phyloP scores from a whole-genome alignment of 2,329 filamentous ascomycete genomes.

The Onygenales sp. region DNA sequence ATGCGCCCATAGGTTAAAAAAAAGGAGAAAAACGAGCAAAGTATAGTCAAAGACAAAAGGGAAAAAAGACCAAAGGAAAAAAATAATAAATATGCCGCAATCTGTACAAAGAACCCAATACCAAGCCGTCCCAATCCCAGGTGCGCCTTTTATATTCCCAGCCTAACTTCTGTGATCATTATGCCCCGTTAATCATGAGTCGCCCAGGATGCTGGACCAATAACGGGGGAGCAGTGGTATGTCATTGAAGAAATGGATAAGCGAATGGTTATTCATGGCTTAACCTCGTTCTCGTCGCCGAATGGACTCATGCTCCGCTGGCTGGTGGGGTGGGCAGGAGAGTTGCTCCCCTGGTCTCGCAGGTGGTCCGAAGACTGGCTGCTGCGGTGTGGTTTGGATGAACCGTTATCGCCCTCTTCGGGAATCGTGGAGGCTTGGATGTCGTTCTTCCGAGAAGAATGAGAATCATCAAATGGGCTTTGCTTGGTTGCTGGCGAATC shows the following conservation, averaged over 20 bases:
- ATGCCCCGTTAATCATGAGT: background rate
- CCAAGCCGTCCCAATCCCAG: background rate
- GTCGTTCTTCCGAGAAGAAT: slow-evolving; percentile 6
- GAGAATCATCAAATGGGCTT: slow-evolving; percentile 17
- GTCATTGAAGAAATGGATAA: background rate
- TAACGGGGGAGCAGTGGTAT: background rate
- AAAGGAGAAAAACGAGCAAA: background rate
- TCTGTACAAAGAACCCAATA: background rate
- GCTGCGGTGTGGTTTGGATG: slow-evolving; percentile 11
- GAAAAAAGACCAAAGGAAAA: background rate
- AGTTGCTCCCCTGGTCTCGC: slow-evolving; percentile 14
- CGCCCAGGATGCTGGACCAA: background rate
- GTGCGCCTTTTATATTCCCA: slow-evolving; percentile 1
- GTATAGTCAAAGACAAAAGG: background rate
- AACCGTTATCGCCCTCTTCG: background rate
- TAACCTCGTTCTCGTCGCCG: slow-evolving; percentile 35
- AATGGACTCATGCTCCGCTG: slow-evolving; percentile 31
- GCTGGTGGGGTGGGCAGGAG: background rate
- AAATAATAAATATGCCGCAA: background rate
- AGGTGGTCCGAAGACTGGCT: slow-evolving; percentile 23
- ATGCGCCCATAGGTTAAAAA: background rate
- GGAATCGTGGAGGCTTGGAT: slow-evolving; percentile 10
- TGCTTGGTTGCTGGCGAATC: slow-evolving; percentile 18
- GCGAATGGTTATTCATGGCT: slow-evolving; percentile 7
- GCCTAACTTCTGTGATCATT: background rate